These are phyloP conservation scores for Penicillium taxi DNA, from an alignment of 495 filamentous ascomycete species.

Conservation along the genomic window DNA sequence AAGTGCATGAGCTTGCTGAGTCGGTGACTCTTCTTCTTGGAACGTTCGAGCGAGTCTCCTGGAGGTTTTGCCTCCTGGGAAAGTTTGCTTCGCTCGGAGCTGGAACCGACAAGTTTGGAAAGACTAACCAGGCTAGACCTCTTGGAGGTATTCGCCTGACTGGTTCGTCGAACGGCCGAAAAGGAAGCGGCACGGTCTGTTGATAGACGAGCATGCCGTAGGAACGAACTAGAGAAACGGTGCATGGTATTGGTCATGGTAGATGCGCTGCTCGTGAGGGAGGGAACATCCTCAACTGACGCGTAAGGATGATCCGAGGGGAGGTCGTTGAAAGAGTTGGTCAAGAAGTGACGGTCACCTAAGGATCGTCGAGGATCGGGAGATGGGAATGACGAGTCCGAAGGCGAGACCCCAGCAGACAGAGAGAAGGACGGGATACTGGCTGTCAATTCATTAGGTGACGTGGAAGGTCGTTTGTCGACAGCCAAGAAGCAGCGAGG, in stretches of 20 bases:
- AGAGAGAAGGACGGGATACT: slow-evolving; percentile 42
- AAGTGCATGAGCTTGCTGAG: slow-evolving; percentile 78
- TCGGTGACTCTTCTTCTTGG: slow-evolving; percentile 63
- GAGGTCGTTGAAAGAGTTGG: slow-evolving; percentile 50
- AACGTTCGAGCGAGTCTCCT: slow-evolving; percentile 48
- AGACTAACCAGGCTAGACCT: slow-evolving; percentile 79
- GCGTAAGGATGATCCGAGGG: slow-evolving; percentile 56
- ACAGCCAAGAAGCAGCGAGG: slow-evolving; percentile 37
- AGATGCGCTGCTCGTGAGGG: slow-evolving; percentile 77
- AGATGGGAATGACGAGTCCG: slow-evolving; percentile 42
- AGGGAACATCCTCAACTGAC: slow-evolving; percentile 82
- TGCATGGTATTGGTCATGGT: slow-evolving; percentile 61
- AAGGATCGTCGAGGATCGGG: slow-evolving; percentile 46
- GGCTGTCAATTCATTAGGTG: slow-evolving; percentile 46
- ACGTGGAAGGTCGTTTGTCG: slow-evolving; percentile 41
- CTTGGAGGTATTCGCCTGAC: slow-evolving; percentile 44
- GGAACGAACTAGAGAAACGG: slow-evolving; percentile 41
- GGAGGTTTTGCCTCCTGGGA: slow-evolving; percentile 62
- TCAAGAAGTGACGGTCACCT: slow-evolving; percentile 39
- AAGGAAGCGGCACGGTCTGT: slow-evolving; percentile 63
- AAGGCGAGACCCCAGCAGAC: slow-evolving; percentile 30
- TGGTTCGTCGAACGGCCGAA: slow-evolving; percentile 52
- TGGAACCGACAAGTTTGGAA: slow-evolving; percentile 71
- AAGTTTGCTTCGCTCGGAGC: slow-evolving; percentile 73
- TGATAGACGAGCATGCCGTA: slow-evolving; percentile 36